Conservation (phyloP, 495 filamentous ascomycete genomes). For the Penicillium bovifimosum region DNA sequence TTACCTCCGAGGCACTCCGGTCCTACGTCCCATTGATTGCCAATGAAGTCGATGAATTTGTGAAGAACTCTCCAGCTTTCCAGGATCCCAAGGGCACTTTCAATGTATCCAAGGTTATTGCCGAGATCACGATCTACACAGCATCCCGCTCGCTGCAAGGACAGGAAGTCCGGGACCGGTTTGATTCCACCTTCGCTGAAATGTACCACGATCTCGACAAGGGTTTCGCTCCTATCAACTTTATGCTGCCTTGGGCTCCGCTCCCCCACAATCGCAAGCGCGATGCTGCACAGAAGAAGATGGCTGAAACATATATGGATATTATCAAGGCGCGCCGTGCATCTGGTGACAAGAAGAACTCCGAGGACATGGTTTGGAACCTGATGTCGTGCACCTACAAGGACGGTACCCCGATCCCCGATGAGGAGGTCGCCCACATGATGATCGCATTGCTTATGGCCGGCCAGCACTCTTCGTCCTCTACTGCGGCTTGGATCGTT, state of each 20-base stretch:
- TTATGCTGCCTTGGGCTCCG: slow-evolving; percentile 58
- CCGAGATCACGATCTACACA: slow-evolving; percentile 62
- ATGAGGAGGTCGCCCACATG: slow-evolving; percentile 59
- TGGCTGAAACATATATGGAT: slow-evolving; percentile 54
- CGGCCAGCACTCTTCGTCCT: slow-evolving; percentile 59
- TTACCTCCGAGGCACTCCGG: slow-evolving; percentile 56
- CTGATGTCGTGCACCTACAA: slow-evolving; percentile 61
- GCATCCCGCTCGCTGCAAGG: slow-evolving; percentile 61
- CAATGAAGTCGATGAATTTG: slow-evolving; percentile 47
- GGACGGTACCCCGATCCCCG: slow-evolving; percentile 54
- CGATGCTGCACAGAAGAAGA: slow-evolving; percentile 51
- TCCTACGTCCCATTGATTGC: slow-evolving; percentile 57
- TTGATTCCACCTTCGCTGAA: slow-evolving; percentile 58
- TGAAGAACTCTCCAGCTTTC: slow-evolving; percentile 43
- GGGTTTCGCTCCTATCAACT: slow-evolving; percentile 62
- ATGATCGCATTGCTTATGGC: slow-evolving; percentile 66
- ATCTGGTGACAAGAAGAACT: slow-evolving; percentile 44
- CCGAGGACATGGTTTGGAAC: slow-evolving; percentile 65
- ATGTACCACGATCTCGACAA: slow-evolving; percentile 62
- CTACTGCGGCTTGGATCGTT: slow-evolving; percentile 56
- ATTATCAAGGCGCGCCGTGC: slow-evolving; percentile 52
- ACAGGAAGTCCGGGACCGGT: slow-evolving; percentile 56
- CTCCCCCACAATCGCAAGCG: slow-evolving; percentile 58
- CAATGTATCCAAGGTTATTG: slow-evolving; percentile 50
- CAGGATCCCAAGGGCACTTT: slow-evolving; percentile 42